These are phyloP conservation scores for Elymus sibiricus DNA, from an alignment of 176 grass and related monocot species.

Conservation along the genomic window DNA sequence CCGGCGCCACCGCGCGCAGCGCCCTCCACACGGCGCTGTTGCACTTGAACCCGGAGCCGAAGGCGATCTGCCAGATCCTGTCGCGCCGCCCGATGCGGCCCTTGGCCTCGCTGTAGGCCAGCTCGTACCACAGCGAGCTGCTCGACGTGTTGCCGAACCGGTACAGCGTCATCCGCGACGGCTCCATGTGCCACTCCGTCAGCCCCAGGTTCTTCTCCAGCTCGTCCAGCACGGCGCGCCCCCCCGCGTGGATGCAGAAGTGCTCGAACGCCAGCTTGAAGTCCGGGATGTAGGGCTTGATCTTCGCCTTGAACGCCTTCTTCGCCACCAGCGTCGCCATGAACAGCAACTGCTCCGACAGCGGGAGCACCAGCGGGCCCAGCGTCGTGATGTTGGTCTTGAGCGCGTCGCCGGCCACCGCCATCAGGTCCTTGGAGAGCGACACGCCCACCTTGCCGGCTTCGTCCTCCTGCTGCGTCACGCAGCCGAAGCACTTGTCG, in stretches of 20 bases:
- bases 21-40: slow-evolving; percentile 92
- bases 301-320: slow-evolving; percentile 86
- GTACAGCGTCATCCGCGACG: slow-evolving; percentile 87
- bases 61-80: slow-evolving; percentile 95
- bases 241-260: slow-evolving; percentile 89
- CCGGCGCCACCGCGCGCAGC: slow-evolving; percentile 52
- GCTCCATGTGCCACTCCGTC: slow-evolving; percentile 93
- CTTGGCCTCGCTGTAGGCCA: slow-evolving; percentile 82
- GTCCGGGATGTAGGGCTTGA: slow-evolving; percentile 93
- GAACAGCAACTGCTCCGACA: slow-evolving; percentile 91
- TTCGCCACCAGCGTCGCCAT: slow-evolving; percentile 71
- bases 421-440: slow-evolving; percentile 92
- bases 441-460: slow-evolving; percentile 70
- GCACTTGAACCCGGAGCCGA: slow-evolving; percentile 98
- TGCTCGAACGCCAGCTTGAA: slow-evolving; percentile 98
- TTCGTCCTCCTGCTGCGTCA: slow-evolving; percentile 81
- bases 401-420: slow-evolving; percentile 81
- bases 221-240: slow-evolving; percentile 84
- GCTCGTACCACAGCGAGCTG: slow-evolving; percentile 96
- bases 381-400: slow-evolving; percentile 99
- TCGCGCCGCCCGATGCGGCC: slow-evolving; percentile 71
- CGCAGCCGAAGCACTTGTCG: slow-evolving; percentile 79
- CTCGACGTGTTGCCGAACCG: slow-evolving; percentile 94
- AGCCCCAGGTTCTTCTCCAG: slow-evolving; percentile 91
- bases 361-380: slow-evolving; percentile 73